Conservation (phyloP, 2,329 filamentous ascomycete species). For the Alternaria sp. region DNA sequence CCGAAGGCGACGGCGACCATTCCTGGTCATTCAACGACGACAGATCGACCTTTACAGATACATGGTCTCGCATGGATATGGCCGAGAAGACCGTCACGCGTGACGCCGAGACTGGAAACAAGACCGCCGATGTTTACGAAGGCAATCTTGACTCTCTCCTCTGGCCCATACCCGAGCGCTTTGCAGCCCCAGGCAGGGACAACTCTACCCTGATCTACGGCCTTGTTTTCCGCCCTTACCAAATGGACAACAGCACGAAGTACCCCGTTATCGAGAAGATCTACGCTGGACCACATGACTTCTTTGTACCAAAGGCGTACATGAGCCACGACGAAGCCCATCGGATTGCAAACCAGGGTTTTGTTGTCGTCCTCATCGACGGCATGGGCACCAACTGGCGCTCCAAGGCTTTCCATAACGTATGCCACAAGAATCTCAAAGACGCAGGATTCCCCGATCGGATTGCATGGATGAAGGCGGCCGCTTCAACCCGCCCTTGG, state of each 20-base stretch:
- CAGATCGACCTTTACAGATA: slow-evolving; percentile 32
- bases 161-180: slow-evolving; percentile 37
- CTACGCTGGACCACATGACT: slow-evolving; percentile 39
- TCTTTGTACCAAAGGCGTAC: slow-evolving; percentile 35
- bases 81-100: slow-evolving; percentile 30
- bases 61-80: slow-evolving; percentile 39
- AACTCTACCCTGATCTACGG: slow-evolving; percentile 36
- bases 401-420: slow-evolving; percentile 41
- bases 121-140: slow-evolving; percentile 22
- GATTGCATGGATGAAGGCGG: slow-evolving; percentile 41
- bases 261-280: slow-evolving; percentile 41
- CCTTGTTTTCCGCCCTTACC: slow-evolving; percentile 33
- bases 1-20: slow-evolving; percentile 35
- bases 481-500: slow-evolving; percentile 33
- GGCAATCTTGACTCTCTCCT: slow-evolving; percentile 25
- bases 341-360: slow-evolving; percentile 33
- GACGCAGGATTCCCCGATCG: slow-evolving; percentile 40
- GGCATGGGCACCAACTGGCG: slow-evolving; percentile 45
- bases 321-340: slow-evolving; percentile 19
- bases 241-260: slow-evolving; percentile 35
- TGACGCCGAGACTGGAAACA: slow-evolving; percentile 25
- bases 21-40: slow-evolving; percentile 9
- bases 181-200: slow-evolving; percentile 35
- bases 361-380: slow-evolving; percentile 39
- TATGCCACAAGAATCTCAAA: slow-evolving; percentile 40